A percentile compares a stretch with the other conserved stretches of the same genome.
Conservation (phyloP, 257 asterid species). For the Solanum piurae region DNA sequence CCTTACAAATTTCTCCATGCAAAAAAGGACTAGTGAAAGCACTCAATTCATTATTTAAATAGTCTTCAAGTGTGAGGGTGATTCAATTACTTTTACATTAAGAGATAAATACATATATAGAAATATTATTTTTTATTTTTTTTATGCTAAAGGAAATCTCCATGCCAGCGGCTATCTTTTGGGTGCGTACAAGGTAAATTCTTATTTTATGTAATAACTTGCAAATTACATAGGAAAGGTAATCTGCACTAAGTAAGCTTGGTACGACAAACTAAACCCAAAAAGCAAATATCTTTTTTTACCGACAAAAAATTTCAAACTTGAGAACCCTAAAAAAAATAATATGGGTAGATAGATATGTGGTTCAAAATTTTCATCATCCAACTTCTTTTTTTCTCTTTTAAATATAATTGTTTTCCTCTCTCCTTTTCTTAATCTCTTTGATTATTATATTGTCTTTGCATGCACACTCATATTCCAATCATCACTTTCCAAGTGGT, state of each 20-base stretch:
- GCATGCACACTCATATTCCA: background rate
- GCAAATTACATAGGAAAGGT: fast-evolving
- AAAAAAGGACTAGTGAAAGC: background rate
- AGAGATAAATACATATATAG: background rate
- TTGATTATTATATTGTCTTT: background rate
- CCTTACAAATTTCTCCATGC: slow-evolving; percentile 5
- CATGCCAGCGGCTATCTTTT: too few relatives aligned
- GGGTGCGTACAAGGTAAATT: too few relatives aligned
- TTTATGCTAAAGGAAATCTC: too few relatives aligned
- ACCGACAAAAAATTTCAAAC: fast-evolving
- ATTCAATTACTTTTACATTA: background rate
- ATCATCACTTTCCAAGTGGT: background rate
- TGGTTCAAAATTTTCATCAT: background rate
- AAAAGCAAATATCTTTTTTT: fast-evolving
- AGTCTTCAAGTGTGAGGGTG: background rate
- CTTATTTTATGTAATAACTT: too few relatives aligned
- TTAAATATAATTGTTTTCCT: background rate
- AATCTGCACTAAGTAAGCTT: background rate
- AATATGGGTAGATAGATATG: background rate
- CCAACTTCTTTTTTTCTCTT: background rate
- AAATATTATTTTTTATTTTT: too few relatives aligned
- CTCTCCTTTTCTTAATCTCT: background rate
- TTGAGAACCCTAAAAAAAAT: too few relatives aligned
- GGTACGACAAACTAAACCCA: fast-evolving
- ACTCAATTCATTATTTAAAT: background rate